Evolutionary conservation across 2,329 filamentous ascomycete genomes (phyloP), one percentile per base, ranked within the genome.

Genomic region (Nigrospora sphaerica): DNA sequence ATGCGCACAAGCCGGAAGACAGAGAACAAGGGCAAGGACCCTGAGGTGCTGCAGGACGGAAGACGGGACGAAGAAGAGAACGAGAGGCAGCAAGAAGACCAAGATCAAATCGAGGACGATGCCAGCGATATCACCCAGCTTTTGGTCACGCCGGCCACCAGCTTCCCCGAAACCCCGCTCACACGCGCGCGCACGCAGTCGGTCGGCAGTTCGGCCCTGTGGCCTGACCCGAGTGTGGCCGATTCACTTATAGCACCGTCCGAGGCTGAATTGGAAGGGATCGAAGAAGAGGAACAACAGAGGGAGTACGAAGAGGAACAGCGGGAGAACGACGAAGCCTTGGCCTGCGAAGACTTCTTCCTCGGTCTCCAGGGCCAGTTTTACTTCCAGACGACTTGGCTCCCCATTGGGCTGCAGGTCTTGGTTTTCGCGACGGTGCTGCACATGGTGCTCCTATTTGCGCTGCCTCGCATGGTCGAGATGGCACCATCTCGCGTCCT

Each of bases 391-490:
- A 44, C 33, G 7, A 32, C 42, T 6, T 44, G 42, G 42, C 34
- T 42, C 12, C 40, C 40, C 7, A 33, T 42, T 11, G 40, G 32
- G 32, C 42, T 44, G 11, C 42, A 32, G 13, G 36, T 33, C 12
- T 14, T 44, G 14, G 42, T 34, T 4, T 37, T 44, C 16, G 32
- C 42, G 10, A 32, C 45, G 10, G 33, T 56, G 9, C 42, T 57
- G 9, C 47, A 57, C 38, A 44, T 55, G 23, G 47, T 51, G 16
- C 45, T 57, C 17, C 46, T 57, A 10, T 39, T 57, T 14, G 49
- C 46, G 11, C 18, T 57, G 13, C 54, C 55, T n/a, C 50, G 46
- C 28, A 44, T 55, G 13, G 45, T 50, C 12, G 47, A 44, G 28
- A 49, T 46, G 13, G 44, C 48, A 11, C 54, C 55, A 12, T 40